Evolutionary conservation across 176 grass and related monocot genomes (phyloP), one percentile per base, ranked within the genome.

Genomic region (Phyllostachys edulis): DNA sequence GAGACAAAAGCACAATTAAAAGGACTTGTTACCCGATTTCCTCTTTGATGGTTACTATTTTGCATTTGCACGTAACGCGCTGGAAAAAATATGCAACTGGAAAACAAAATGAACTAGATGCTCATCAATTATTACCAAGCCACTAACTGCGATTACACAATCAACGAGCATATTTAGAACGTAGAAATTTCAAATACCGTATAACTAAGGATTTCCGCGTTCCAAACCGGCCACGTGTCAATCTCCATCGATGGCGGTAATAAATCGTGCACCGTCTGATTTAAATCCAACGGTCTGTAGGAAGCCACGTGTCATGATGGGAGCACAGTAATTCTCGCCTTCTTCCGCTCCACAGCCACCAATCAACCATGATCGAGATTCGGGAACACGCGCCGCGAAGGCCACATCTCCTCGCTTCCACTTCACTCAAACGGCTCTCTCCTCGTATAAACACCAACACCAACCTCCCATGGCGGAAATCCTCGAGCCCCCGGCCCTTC

Each of bases 401-500:
- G 83, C 42, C 44, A 51, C 80, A 45, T 50, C 76, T 40, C 71
- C 40, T 89, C 82, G 82, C 86, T 88, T 82, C 80, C 50, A 24
- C 61, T 75, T 61, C 78, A 88, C 82, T 79, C 84, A 67, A 84
- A 83, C 88, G 69, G 37, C 17, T 60, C 39, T 73, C 24, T 29
- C 77, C 69, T 80, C 60, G 39, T 88, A 78, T 84, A 88, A 89
- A 85, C 84, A 64, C 76, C 80, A 26, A 55, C 80, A 78, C 42
- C 84, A 61, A 73, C 78, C 21, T 39, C 36, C 69, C n/a, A 92
- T 94, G 91, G 82, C 68, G 69, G 85, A 83, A 90, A 49, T 64
- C 76, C 46, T 87, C 78, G 36, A 26, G 37, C 69, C 65, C 75
- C 20, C 59, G 4, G 51, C 61, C 7, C 56, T 41, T 6, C 41